Base-by-base conservation (phyloP, 2,329 filamentous ascomycete genomes). In the Neopestalotiopsis sp. region DNA sequence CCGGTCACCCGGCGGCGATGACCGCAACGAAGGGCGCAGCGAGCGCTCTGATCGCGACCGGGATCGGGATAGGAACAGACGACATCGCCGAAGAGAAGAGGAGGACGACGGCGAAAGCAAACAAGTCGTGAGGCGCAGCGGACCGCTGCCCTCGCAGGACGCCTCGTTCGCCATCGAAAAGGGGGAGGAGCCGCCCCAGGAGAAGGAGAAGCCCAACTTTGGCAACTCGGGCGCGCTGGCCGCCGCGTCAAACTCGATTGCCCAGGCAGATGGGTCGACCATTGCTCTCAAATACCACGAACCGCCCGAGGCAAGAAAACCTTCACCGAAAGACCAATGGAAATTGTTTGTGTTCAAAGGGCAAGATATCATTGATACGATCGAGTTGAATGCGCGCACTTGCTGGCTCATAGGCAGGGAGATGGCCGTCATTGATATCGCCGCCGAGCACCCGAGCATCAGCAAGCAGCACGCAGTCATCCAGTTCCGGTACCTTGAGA, bases 391-490 rank as follows among this genome's bases (percentile, higher is more conserved):
- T 69, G 82, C 86, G 68, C 90, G 94, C 70, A 97, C 92, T 76
- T 97, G 94, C 82, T 99, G 96, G 96, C 84, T 99, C 30, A 84
- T 98, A 9, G 96, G 96, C 0, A 87, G 95, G 61, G 95, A 98
- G 74, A 80, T 87, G 66, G 84, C 91, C 5, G 91, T 99, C 3
- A 94, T 93, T 2, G 96, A 99, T 78, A 85, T 97, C 68, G 84
- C 89, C 2, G 89, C 97, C 7, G 94, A 97, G 77, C 95, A 99
- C 78, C 94, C 95, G 0, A 98, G 94, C 80, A 90, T 94, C 76
- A 97, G 94, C 79, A 97, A 97, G 80, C 96, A 99, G 81, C 96
- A 99, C 79, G 95, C 95, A 0, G 96, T 95, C 9, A 88, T 99
- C 58, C 96, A 99, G 79, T 99, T 99, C 76, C 90, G 96, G 49